Evolutionary conservation across 768 basidiomycete species (phyloP), one percentile per base, ranked within the genome.

Genomic region (Leccinum disarticulatum): DNA sequence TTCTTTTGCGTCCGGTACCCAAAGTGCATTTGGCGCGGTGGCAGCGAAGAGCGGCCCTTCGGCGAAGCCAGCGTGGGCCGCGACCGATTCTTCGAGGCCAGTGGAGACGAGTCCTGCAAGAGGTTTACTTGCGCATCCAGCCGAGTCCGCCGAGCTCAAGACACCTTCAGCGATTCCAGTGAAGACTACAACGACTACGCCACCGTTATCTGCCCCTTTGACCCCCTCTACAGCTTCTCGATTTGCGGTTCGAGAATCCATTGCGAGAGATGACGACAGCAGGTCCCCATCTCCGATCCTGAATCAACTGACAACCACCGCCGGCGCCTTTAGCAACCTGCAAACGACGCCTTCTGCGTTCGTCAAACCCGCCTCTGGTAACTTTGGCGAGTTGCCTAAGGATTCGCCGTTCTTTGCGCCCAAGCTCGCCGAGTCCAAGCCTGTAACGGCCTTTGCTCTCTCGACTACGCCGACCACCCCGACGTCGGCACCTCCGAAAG

Each of bases 331-430:
- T 56, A 73, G 77, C n/a, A 72, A 72, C 55, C 54, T 77, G 8
- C 71, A 72, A 47, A 68, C 73, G 11, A 72, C 75, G 43, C 67
- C 68, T 36, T 67, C 72, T 6, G 69, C 65, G 4, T 79, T 80
- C 66, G 57, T 70, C 41, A 78, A 76, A 56, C 77, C 76, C 14
- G 71, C 76, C 10, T 66, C 68, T 38, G 75, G 77, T 3, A 68
- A 69, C 52, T 77, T 75, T 49, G 74, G 72, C 36, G 66, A 68
- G 51, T 64, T 76, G 4, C 71, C 80, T 3, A 71, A 70, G 27
- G 69, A 77, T 43, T 87, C 86, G 7, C 84, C 85, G 3, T 87
- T 87, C 70, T 80, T 81, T 68, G 80, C 81, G 9, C 75, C 70
- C 7, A 67, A 68, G 52, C 43, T 56, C 25, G 62, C 71, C 1